Base-by-base conservation (phyloP, 768 basidiomycete species). In the Amanita rimosa region DNA sequence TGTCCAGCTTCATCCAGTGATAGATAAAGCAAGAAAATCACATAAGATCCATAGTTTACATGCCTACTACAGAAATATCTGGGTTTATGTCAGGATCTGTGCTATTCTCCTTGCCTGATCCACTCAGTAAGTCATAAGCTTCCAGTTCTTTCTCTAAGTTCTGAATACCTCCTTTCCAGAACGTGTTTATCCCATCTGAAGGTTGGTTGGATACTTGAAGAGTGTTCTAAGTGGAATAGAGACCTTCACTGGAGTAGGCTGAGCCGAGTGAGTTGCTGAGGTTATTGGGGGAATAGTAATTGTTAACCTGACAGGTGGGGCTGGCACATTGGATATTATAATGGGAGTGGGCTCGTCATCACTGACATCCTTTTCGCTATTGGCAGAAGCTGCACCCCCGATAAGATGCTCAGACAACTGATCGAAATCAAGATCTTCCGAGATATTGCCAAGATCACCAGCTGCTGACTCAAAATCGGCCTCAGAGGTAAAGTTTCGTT, bases 101-200 rank as follows among this genome's bases (percentile, higher is more conserved):
- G n/a, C 2, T 21, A 41, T 40, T 34, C 19, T 50, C 52, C 35
- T 45, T 22, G 36, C 27, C 13, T 17, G 21, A 36, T 14, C 14
- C 13, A 40, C 27, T 50, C 26, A 56, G 38, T 35, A 56, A 47
- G 39, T 56, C 53, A 27, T 54, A 52, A 36, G 53, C 55, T 50
- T 54, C 51, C 51, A 54, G 39, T 31, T 56, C 55, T 14, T 52
- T 52, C 29, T 54, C 53, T 39, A 56, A 40, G 40, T 56, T 56
- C 50, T 47, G 34, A 46, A 56, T 47, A 26, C 55, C 55, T 33
- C 53, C 53, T 43, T 29, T 51, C 55, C 53, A 56, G 46, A 53
- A 55, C 10, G 26, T 44, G 41, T 51, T 49, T 50, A 55, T 53
- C 31, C 49, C 49, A 21, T 52, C 49, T 19, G 22, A 45, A 17